A percentile compares a stretch with the other conserved stretches of the same genome.
phyloP scores from a whole-genome alignment of 306 rosid genomes.

The Neltuma alba region DNA sequence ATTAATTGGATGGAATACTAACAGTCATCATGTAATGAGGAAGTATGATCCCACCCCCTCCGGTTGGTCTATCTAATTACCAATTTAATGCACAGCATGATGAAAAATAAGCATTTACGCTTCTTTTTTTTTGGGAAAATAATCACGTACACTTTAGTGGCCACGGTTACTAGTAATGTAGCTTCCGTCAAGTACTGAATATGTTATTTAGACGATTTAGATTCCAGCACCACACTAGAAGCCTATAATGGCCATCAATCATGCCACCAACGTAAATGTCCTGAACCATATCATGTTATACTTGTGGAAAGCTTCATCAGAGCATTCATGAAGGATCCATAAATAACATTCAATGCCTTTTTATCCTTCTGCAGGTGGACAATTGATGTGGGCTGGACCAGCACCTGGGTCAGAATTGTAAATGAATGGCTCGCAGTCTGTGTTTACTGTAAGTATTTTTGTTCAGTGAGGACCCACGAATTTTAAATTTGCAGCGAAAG shows the following conservation, averaged over 20 bases:
- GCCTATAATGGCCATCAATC: constrained; percentile 10
- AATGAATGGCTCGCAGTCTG: constrained; percentile 99
- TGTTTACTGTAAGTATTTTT: constrained; percentile 71
- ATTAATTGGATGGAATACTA: constrained; percentile 82
- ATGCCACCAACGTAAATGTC: constrained; percentile 1
- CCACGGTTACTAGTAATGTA: constrained; percentile 4
- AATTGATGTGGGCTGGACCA: constrained; percentile 98
- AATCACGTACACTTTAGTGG: constrained; percentile 10
- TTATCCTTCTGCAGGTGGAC: constrained; percentile 74
- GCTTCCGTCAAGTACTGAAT: constrained; percentile 17
- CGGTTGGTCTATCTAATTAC: constrained; percentile 17
- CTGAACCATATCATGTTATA: not conserved
- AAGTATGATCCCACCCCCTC: constrained; percentile 53
- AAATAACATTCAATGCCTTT: constrained; percentile 1
- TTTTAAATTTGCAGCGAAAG: constrained; percentile 2
- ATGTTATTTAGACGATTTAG: constrained; percentile 1
- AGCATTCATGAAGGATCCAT: not conserved
- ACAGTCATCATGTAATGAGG: constrained; percentile 72
- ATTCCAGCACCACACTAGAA: not conserved
- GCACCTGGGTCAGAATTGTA: constrained; percentile 98
- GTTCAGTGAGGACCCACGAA: not conserved
- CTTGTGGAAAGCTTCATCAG: not conserved
- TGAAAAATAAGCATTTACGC: not conserved
- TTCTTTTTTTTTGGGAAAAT: not conserved
- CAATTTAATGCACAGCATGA: constrained; percentile 3